Evolutionary conservation across 2,329 filamentous ascomycete species (phyloP), one percentile per base, ranked within the genome.

Genomic region (Stagonosporopsis tanaceti): DNA sequence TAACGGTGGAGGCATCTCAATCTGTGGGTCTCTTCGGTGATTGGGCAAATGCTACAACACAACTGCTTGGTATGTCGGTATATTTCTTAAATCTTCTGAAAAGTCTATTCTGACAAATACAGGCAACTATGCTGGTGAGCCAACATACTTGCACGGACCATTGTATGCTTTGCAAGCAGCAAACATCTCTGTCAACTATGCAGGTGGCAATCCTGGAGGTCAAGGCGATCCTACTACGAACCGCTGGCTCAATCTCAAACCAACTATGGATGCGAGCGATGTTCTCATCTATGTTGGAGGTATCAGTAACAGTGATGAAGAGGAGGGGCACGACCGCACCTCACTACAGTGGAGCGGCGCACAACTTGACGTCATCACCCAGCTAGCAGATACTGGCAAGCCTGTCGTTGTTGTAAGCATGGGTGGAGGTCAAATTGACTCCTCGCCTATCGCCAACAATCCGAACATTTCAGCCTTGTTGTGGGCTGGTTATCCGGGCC

Each of bases 401-500:
- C 82, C 82, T 0, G 74, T 83, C 14, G 69, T 86, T 1, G 78
- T 87, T 1, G 73, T 85, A 0, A 80, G 85, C 54, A 78, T 85
- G 63, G 82, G 84, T n/a, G 80, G 72, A n/a, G 78, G 76, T 7
- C 78, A 81, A 59, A 65, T 87, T n/a, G 86, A 88, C 65, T 80
- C 80, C 53, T 77, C 80, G 0, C 77, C 82, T 4, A 67, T 87
- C 2, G 67, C 82, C 4, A 73, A 73, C 6, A 81, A 84, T 41
- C 63, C 74, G 2, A 80, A 80, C 52, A 77, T 87, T 50, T 79
- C 76, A 38, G 78, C 82, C 0, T 70, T 88, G 0, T 63, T 88
- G 0, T 88, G 85, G 86, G 82, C 78, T 0, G 84, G 85, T 0
- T 88, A 86, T 47, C 86, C 86, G 0, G 85, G 86, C 0, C 85